Base-by-base conservation (phyloP, 2,329 filamentous ascomycete species). In the Aspergillus ruber region DNA sequence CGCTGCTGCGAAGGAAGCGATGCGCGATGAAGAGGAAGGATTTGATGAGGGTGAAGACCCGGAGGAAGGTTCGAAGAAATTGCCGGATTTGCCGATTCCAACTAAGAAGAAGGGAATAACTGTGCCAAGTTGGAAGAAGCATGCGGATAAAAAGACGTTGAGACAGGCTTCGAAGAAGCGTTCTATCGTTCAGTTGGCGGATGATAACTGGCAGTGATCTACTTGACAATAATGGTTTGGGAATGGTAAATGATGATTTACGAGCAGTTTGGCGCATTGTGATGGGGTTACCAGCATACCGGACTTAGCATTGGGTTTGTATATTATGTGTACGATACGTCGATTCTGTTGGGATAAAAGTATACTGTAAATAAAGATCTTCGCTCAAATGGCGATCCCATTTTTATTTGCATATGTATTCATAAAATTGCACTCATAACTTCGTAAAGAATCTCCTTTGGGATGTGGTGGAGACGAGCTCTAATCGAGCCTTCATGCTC, bases 51-150 rank as follows among this genome's bases (percentile, higher is more conserved):
- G 44, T 41, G 57, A 59, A 46, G 44, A 50, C 12, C 39, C 45
- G 39, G 49, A 53, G 2, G 53, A 56, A 9, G 43, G 44, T n/a
- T 36, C 36, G 20, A 43, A 45, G 17, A 47, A 43, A n/a, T 33
- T 50, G 15, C 51, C 48, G 29, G 55, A 54, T 39, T 44, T 51
- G 21, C 45, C 15, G n/a, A 51, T 50, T 7, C 57, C 58, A 6
- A 46, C 46, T 21, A 60, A 61, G 48, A 65, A 68, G 50, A 65
- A 61, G 50, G 66, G 66, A 0, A 54, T 65, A 44, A 65, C 52
- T 17, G 60, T 69, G 21, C 67, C 68, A n/a, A 63, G 58, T 35
- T 70, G 68, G 68, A 66, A 72, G 61, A 72, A 71, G 49, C 64
- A 71, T 48, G 67, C 65, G 53, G 62, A 68, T 47, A 74, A 73